Conservation (phyloP, 129 eudicot species). For the Helianthus annuus region HanXRQr2.0-SUNRISE NC_035436.2:194931839-194932338, state of each 20-base stretch:
- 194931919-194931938: slow-evolving; percentile 98
- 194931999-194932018: slow-evolving; percentile 93
- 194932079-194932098: neutral
- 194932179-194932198: slow-evolving; percentile 60
- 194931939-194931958: slow-evolving; percentile 94
- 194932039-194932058: neutral
- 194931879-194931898: neutral
- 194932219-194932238: neutral
- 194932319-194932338: neutral
- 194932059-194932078: neutral
- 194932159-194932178: slow-evolving; percentile 91
- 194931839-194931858: slow-evolving; percentile 12
- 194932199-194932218: neutral
- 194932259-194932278: slow-evolving; percentile 7
- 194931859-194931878: slow-evolving; percentile 14
- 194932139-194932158: slow-evolving; percentile 92
- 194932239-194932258: slow-evolving; percentile 12
- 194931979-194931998: slow-evolving; percentile 84
- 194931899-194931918: slow-evolving; percentile 38
- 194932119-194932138: slow-evolving; percentile 89
- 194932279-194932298: neutral
- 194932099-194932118: slow-evolving; percentile 83
- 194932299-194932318: neutral
- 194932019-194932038: neutral
- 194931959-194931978: slow-evolving; percentile 88